Evolutionary conservation across 306 rosid species (phyloP).

Genomic region (Medicago lupulina): DNA sequence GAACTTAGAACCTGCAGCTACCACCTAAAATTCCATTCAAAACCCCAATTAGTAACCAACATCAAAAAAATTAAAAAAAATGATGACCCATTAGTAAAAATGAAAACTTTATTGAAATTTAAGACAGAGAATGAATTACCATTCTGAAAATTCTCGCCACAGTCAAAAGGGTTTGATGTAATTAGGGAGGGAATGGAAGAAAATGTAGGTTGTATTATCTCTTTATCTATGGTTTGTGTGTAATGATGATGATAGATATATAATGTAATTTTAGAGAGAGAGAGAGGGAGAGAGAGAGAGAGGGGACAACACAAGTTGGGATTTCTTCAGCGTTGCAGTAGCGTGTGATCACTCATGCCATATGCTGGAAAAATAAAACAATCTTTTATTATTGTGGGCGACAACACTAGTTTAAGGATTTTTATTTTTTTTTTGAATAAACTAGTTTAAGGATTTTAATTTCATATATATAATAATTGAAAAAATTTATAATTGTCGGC

Average conservation of each 20-base stretch:
- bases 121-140: constrained; percentile 41
- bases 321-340: constrained; percentile 2
- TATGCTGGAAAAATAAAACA: neutral
- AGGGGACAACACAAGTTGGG: neutral
- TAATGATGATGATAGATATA: neutral
- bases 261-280: no score
- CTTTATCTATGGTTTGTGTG: neutral
- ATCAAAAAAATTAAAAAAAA: neutral
- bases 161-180: neutral
- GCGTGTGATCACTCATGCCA: constrained; percentile 19
- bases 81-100: neutral
- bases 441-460: no score
- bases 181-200: neutral
- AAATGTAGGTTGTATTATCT: constrained; percentile 17
- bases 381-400: no score
- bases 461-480: no score
- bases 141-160: constrained; percentile 57
- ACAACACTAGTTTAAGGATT: no score
- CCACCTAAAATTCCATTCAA: constrained; percentile 55
- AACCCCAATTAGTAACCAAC: constrained; percentile 13
- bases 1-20: constrained; percentile 54
- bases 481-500: no score
- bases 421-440: no score
- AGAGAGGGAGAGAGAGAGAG: neutral
- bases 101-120: neutral